Base-by-base conservation (phyloP, 345 rosid species). In the Lumnitzera littorea region DNA sequence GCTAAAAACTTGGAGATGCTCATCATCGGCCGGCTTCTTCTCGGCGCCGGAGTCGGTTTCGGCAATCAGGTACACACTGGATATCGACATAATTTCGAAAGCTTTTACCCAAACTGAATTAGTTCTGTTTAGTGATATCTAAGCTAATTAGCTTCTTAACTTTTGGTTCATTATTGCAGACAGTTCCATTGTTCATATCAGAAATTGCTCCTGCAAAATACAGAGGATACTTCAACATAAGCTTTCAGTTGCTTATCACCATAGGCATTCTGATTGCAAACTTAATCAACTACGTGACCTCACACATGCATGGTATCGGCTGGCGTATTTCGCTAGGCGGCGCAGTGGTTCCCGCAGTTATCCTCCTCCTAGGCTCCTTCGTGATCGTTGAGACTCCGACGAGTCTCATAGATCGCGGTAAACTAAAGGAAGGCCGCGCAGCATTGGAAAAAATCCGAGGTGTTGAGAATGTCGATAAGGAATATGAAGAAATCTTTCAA, bases 101-200 rank as follows among this genome's bases (percentile, higher is more conserved):
- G 5, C 5, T 27, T 27, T 27, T 27, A 27, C 31, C 11, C 23
- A 52, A 15, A 46, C 46, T 17, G 9, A 17, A 6, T 58, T 3
- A 14, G n/a, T 52, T 52, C 31, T 27, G 0, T 27, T 27, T 20
- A 20, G 20, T 20, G 20, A 20, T 20, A 20, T 20, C 20, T 20
- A 20, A 20, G 20, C 20, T 20, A 20, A 20, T 0, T 0, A 20
- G 20, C 0, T 20, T 20, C 20, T 20, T 20, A 20, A 20, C 20
- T 20, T 20, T 20, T 20, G 20, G 20, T 20, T 20, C 20, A 20
- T 20, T 20, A 20, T 4, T 61, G 69, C 87, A 88, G 91, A 76
- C 88, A 3, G 88, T 89, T 3, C 96, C 96, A 15, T 61, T 89
- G 61, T 87, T 87, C 64, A 84, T 89, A 67, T 84, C 96, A 10